These are phyloP conservation scores for Bisporella sp. DNA, from an alignment of 2,329 filamentous ascomycete genomes.

Conservation along the genomic window DNA sequence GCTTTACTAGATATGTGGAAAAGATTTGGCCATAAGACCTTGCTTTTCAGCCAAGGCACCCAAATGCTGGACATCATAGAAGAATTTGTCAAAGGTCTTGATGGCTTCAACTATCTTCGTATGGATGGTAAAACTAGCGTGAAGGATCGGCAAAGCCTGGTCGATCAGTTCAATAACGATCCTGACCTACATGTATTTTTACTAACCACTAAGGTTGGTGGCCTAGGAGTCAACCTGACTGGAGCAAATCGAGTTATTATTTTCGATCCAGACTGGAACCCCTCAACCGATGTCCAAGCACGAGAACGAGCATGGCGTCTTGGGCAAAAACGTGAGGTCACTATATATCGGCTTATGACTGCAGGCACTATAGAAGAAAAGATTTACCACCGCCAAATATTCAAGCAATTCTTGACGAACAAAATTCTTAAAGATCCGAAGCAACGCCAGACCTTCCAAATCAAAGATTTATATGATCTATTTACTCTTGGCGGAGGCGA, in stretches of 20 bases:
- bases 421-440: conserved; percentile 94
- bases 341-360: conserved; percentile 96
- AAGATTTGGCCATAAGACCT: conserved; percentile 75
- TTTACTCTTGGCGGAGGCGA: conserved; percentile 69
- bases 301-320: conserved; percentile 93
- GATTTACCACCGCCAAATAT: conserved; percentile 97
- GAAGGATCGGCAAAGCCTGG: conserved; percentile 78
- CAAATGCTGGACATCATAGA: conserved; percentile 96
- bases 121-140: conserved; percentile 94
- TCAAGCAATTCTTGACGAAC: conserved; percentile 96
- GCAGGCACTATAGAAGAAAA: conserved; percentile 98
- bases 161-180: conserved; percentile 86
- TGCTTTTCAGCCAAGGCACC: conserved; percentile 87
- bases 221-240: conserved; percentile 87
- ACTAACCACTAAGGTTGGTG: conserved; percentile 91
- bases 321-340: conserved; percentile 90
- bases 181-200: conserved; percentile 79
- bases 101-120: conserved; percentile 68
- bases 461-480: conserved; percentile 84
- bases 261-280: conserved; percentile 98
- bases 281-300: conserved; percentile 91
- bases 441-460: conserved; percentile 83
- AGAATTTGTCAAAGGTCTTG: conserved; percentile 62
- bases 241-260: conserved; percentile 96
- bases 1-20: conserved; percentile 85